Evolutionary conservation across 176 grass and related monocot genomes (phyloP).

Genomic region (Triticum timopheevii): DNA sequence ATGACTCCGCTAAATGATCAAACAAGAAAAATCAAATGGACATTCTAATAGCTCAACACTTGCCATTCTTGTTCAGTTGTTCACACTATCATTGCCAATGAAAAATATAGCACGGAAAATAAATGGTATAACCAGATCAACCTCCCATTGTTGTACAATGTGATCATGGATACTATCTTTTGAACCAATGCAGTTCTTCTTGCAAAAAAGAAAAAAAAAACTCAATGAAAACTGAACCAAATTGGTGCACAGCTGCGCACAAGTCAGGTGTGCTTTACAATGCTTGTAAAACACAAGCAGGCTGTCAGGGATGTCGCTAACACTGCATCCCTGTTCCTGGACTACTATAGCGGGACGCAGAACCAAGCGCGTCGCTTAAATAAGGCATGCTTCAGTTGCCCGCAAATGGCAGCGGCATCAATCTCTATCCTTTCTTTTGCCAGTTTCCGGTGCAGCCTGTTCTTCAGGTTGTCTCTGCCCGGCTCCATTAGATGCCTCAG

Average conservation of each 20-base stretch:
- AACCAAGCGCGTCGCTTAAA: neutral
- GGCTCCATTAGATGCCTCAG: neutral
- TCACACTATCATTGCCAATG: neutral
- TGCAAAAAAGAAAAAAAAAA: too few species aligned
- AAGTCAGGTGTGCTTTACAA: neutral
- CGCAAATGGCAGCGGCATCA: constrained; percentile 9
- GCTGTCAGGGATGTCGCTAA: neutral
- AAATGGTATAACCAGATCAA: neutral
- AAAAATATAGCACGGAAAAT: neutral
- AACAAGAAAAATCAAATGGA: neutral
- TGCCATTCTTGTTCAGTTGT: neutral
- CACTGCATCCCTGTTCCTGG: constrained; percentile 7
- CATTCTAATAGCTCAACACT: neutral
- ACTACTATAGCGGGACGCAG: neutral
- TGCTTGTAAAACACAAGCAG: neutral
- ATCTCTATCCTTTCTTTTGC: constrained; percentile 80
- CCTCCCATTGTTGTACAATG: neutral
- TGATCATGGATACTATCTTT: neutral
- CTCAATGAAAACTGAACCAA: neutral
- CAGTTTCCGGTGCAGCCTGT: constrained; percentile 33
- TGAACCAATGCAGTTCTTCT: neutral
- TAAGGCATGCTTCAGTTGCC: neutral
- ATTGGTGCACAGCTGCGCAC: neutral
- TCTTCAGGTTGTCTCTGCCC: constrained; percentile 9
- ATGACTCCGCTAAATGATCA: neutral